Evolutionary conservation across 1,284 basidiomycete genomes (phyloP), one percentile per base, ranked within the genome.

Genomic region (Anthracocystis panici-leucophaei): DNA sequence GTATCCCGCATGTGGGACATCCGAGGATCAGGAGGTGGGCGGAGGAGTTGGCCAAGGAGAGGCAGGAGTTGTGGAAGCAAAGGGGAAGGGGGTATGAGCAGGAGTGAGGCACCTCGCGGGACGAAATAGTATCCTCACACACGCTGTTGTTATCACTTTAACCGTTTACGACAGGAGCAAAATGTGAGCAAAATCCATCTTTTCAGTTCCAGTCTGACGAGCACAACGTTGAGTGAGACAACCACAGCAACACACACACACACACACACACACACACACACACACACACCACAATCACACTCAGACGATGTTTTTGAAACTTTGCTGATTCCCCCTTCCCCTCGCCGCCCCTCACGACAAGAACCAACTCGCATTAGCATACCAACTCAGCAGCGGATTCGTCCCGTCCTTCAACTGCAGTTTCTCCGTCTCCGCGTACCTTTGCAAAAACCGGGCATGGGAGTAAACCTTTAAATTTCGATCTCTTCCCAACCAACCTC

Each of bases 381-480:
- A 96, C 84, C 91, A 93, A 75, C 92, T 90, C 61, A 95, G 79
- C 88, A 96, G 88, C 2, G 94, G 94, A 84, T 96, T 96, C 84
- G 93, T 91, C 48, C 94, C 93, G 79, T 90, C 95, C 67, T 87
- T 86, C 44, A 93, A 85, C 53, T 88, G 87, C 20, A 93, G 93
- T 84, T 87, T 88, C 57, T 88, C 87, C 29, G 92, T 81, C 77
- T 94, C 91, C 27, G 90, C 93, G 81, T 94, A 95, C 48, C 91
- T 91, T 82, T 90, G 88, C 87, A 96, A 87, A 84, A 96, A 96
- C 84, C 93, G 91, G 40, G 90, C 88, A 81, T 96, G 94, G 0
- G 59, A 20, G 29, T 48, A 54, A 6, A 80, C 35, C 10, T 65
- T 65, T 1, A 75, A 18, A 12, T 63, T 63, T 2, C 50, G 58